phyloP scores from a whole-genome alignment of 768 basidiomycete species.

The Pleurotus platypus region DNA sequence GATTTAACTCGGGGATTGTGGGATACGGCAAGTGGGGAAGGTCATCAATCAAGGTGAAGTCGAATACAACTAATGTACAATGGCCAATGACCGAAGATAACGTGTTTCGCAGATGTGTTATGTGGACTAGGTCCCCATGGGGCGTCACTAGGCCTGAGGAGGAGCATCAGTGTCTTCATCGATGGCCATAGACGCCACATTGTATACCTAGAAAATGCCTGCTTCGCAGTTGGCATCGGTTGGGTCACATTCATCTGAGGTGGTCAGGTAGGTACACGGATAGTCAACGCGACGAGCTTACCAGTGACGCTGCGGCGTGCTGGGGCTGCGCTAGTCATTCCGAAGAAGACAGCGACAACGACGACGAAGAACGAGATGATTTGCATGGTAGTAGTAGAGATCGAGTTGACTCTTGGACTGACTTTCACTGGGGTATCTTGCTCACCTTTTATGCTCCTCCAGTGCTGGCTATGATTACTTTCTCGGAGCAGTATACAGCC shows the following conservation, averaged over 20 bases:
- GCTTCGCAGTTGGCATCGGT: neutral
- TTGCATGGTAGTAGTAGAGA: neutral
- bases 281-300: neutral
- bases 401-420: neutral
- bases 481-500: too few relatives aligned
- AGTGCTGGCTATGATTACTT: neutral
- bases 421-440: neutral
- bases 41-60: too few relatives aligned
- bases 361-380: neutral
- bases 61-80: too few relatives aligned
- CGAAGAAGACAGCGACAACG: neutral
- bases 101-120: too few relatives aligned
- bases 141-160: too few relatives aligned
- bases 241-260: neutral
- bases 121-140: too few relatives aligned
- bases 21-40: too few relatives aligned
- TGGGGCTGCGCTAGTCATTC: neutral
- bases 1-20: too few relatives aligned
- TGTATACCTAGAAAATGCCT: neutral
- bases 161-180: neutral
- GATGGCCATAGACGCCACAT: neutral
- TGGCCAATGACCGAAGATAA: too few relatives aligned
- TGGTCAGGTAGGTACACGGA: too few relatives aligned
- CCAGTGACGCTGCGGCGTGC: neutral
- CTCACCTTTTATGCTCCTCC: slow-evolving; percentile 1